Evolutionary conservation across 2,329 filamentous ascomycete genomes (phyloP).

Genomic region (Aspergillus aculeatus): DNA sequence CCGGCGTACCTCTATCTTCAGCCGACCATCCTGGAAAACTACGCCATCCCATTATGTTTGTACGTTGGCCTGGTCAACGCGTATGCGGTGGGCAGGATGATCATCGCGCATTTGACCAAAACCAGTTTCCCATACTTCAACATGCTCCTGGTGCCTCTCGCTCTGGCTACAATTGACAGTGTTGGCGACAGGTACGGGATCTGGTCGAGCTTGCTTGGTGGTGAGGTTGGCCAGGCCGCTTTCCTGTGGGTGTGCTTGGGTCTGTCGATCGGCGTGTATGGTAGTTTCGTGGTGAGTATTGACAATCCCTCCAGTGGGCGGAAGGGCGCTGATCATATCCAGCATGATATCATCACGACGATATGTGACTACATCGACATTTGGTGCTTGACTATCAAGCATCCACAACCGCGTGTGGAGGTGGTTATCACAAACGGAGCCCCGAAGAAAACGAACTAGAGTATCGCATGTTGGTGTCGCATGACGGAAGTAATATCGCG

Average conservation of each 20-base stretch:
- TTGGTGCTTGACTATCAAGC: slow-evolving; percentile 97
- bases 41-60: slow-evolving; percentile 85
- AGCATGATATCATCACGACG: slow-evolving; percentile 88
- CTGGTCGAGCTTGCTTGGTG: slow-evolving; percentile 71
- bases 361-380: slow-evolving; percentile 99
- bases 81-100: slow-evolving; percentile 93
- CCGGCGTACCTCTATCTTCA: slow-evolving; percentile 79
- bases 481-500: neutral
- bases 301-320: neutral
- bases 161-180: slow-evolving; percentile 76
- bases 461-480: neutral
- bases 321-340: slow-evolving; percentile 2
- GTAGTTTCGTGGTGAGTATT: slow-evolving; percentile 74
- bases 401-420: slow-evolving; percentile 66
- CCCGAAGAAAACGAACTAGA: slow-evolving; percentile 30
- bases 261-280: slow-evolving; percentile 84
- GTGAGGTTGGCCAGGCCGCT: slow-evolving; percentile 81
- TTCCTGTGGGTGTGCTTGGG: slow-evolving; percentile 89
- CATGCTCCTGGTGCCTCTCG: slow-evolving; percentile 74
- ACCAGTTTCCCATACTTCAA: slow-evolving; percentile 88
- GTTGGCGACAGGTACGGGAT: slow-evolving; percentile 67
- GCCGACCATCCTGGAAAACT: slow-evolving; percentile 74
- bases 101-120: slow-evolving; percentile 88
- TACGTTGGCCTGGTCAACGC: slow-evolving; percentile 90
- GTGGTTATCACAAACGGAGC: slow-evolving; percentile 27